Base-by-base conservation (phyloP, 1,139 yeast species). In the Arxiozyma heterogenica region DNA sequence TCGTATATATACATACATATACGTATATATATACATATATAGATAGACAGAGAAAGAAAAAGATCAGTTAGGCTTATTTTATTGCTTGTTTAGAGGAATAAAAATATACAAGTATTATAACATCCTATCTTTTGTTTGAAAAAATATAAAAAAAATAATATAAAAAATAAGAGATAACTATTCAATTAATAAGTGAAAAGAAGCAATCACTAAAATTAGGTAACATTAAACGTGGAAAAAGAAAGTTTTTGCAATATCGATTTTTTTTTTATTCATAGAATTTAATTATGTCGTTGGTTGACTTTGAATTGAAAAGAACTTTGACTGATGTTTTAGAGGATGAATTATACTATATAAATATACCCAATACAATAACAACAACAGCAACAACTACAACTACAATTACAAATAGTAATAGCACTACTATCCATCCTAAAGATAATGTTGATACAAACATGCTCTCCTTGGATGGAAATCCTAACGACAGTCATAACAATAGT, bases 301-400 rank as follows among this genome's bases (percentile, higher is more conserved):
- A 64, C 53, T 55, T 66, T 45, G 56, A 61, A 25, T 55, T 64
- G 52, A 59, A 55, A 44, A 76, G 84, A 63, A 74, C 84, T 21
- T 66, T 80, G 56, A 78, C 82, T 41, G 86, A 81, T 60, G 77
- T 80, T 46, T 74, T 81, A 73, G 87, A 82, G 57, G 90, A 84
- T 59, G 89, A 84, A 63, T 70, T 83, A 54, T 79, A 79, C 59
- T 82, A 77, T 34, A 34, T 34, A 34, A 34, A 34, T 34, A 34
- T 34, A 15, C n/a, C 39, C n/a, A 34, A 15, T 6, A 34, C n/a
- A 34, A 34, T n/a, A 34, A 12, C 39, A 34, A 34, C n/a, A 34
- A 34, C 39, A 34, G 15, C 39, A 30, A 30, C 38, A 30, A 8
- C n/a, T n/a, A 34, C n/a, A 34, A 34, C 39, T 15, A 34, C 39